Evolutionary conservation across 768 basidiomycete genomes (phyloP), one percentile per base, ranked within the genome.

Genomic region (Boletus patriciae): DNA sequence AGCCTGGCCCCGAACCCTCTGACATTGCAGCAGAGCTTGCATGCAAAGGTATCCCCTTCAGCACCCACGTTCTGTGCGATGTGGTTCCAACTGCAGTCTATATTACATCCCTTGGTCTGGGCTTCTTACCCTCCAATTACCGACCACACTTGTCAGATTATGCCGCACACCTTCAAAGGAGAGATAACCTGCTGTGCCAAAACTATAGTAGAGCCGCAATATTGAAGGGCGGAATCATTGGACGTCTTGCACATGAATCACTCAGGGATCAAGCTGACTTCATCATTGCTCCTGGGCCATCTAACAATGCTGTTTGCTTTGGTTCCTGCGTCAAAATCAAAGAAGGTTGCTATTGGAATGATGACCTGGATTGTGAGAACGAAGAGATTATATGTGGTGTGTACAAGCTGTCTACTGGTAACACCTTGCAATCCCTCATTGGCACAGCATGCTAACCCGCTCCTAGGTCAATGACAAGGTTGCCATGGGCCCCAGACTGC

Each of bases 361-460:
- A 57, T 19, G 37, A 57, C 8, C 15, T 57, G 13, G 29, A 51
- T 21, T 33, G 10, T 8, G n/a, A 25, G 9, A 38, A 57, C 10
- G 4, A 57, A 8, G 29, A 52, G 4, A 21, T 57, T 4, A 47
- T 57, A 16, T 52, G 50, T 19, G 50, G 55, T 6, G 18, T 57
- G 3, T 57, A 57, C 29, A 57, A 52, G n/a, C 0, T 57, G 1
- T 57, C 44, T 7, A 52, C 50, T 10, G 23, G 50, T 57, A 37
- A 44, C 18, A 11, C 6, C 8, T 31, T 46, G 1, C 16, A 11
- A n/a, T 40, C n/a, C n/a, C n/a, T 46, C 13, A 2, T 16, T 46
- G 29, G 11, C 10, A 13, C 45, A 46, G 25, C 29, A 9, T 46
- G 8, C 11, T 46, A 18, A 49, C 10, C 37, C 5, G 13, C 15